Conservation (phyloP, 495 filamentous ascomycete species). For the Penicillium cosmopolitanum region DNA sequence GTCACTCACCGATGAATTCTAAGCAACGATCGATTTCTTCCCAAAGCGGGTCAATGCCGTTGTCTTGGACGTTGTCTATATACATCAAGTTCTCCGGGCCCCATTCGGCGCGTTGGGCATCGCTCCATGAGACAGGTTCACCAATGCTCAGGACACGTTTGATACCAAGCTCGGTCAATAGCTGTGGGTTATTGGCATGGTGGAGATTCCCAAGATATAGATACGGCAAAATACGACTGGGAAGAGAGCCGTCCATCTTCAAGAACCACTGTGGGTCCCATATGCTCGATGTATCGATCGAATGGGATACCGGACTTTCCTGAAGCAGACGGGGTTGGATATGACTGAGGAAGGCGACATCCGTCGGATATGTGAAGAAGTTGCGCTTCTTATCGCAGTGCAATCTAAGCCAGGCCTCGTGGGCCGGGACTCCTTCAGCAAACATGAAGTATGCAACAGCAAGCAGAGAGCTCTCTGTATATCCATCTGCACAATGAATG, state of each 20-base stretch:
- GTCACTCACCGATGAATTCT: constrained; percentile 81
- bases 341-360: constrained; percentile 75
- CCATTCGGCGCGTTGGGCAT: constrained; percentile 68
- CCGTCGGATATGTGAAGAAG: constrained; percentile 93
- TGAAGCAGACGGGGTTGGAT: constrained; percentile 75
- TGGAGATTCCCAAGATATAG: constrained; percentile 93
- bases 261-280: constrained; percentile 77
- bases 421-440: constrained; percentile 75
- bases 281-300: constrained; percentile 32
- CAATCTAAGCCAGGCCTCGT: constrained; percentile 83
- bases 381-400: constrained; percentile 83
- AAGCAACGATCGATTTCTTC: constrained; percentile 86
- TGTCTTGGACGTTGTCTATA: constrained; percentile 88
- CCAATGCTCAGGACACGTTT: constrained; percentile 90
- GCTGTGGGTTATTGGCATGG: constrained; percentile 89
- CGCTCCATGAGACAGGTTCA: constrained; percentile 80
- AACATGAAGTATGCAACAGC: constrained; percentile 91
- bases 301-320: constrained; percentile 45
- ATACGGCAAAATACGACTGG: constrained; percentile 86
- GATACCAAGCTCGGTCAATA: constrained; percentile 81
- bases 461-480: constrained; percentile 89
- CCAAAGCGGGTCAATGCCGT: constrained; percentile 90
- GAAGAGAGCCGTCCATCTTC: constrained; percentile 86
- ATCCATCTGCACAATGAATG: constrained; percentile 93
- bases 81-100: constrained; percentile 74